Base-by-base conservation (phyloP, 192 early-diverging fungal species). In the Backusella tarrabulga region DNA sequence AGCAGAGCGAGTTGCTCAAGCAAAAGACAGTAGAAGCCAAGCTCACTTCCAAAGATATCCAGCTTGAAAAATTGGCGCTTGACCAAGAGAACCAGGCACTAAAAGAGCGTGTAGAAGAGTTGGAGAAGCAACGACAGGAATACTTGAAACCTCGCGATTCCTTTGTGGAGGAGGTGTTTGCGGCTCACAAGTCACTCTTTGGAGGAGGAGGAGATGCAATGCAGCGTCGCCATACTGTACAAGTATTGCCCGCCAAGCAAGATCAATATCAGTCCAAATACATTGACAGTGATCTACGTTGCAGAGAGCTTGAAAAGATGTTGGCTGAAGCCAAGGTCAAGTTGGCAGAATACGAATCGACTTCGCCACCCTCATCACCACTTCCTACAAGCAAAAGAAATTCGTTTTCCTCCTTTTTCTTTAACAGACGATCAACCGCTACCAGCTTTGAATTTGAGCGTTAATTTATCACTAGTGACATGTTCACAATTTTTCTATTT, bases 281-380 rank as follows among this genome's bases (percentile, higher is more conserved):
- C 34, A 72, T 80, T 34, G 82, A 83, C 17, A 74, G 73, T 21
- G 82, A 83, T 50, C 34, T 80, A 9, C 79, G 83, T 23, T 84
- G 83, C 38, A 74, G 83, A n/a, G 83, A 84, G 50, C 63, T 84
- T 21, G 83, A 84, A 34, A 80, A 81, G 67, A 29, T 84, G 29
- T 71, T 84, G 67, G 83, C 83, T 0, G 83, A 84, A 70, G 74
- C 83, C n/a, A 84, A 84, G 34, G 38, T 75, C 19, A 84, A 78
- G 40, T 42, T 84, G n/a, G 83, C 73, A 9, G 73, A 80, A 66
- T 77, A 73, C 34, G 78, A 83, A 67, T 63, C 56, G 9, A 14
- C 9, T 1, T 42, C 78, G 26, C 79, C 77, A 21, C 74, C 78
- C 8, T 38, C 67, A 42, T 41, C 71, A 3, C 69, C 75, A 15